Conservation (phyloP, 1,139 yeast species). For the Kodamaea suecica region DNA sequence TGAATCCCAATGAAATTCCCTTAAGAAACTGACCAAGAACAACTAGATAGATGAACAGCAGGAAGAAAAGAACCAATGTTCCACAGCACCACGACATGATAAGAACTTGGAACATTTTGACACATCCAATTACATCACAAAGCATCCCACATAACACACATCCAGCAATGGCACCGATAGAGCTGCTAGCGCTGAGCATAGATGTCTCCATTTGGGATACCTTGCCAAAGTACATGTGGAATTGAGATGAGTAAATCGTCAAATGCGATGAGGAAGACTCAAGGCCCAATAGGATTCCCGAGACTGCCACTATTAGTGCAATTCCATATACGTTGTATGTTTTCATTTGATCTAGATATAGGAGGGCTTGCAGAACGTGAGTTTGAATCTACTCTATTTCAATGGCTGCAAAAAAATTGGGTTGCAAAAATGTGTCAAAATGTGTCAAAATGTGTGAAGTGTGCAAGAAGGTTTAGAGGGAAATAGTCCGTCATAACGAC, state of each 20-base stretch:
- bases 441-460: too few relatives aligned
- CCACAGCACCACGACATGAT: slow-evolving; percentile 31
- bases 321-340: slow-evolving; percentile 10
- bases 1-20: slow-evolving; percentile 33
- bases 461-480: too few relatives aligned
- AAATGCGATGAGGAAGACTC: slow-evolving; percentile 29
- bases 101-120: slow-evolving; percentile 24
- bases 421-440: too few relatives aligned
- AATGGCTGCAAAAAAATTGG: too few relatives aligned
- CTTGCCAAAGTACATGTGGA: slow-evolving; percentile 23
- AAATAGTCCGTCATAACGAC: too few relatives aligned
- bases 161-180: slow-evolving; percentile 36
- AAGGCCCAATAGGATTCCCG: slow-evolving; percentile 33
- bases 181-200: slow-evolving; percentile 26
- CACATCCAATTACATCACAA: slow-evolving; percentile 29
- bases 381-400: too few relatives aligned
- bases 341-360: background rate
- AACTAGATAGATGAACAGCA: slow-evolving; percentile 25
- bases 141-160: slow-evolving; percentile 32
- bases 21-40: slow-evolving; percentile 29
- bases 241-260: slow-evolving; percentile 23
- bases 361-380: too few relatives aligned
- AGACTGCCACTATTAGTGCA: slow-evolving; percentile 19
- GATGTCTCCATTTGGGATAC: slow-evolving; percentile 25
- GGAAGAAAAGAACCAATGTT: slow-evolving; percentile 22